A percentile compares a stretch with the other conserved stretches of the same genome.
Conservation (phyloP, 1,284 basidiomycete species). For the Chalciporus sp. region DNA sequence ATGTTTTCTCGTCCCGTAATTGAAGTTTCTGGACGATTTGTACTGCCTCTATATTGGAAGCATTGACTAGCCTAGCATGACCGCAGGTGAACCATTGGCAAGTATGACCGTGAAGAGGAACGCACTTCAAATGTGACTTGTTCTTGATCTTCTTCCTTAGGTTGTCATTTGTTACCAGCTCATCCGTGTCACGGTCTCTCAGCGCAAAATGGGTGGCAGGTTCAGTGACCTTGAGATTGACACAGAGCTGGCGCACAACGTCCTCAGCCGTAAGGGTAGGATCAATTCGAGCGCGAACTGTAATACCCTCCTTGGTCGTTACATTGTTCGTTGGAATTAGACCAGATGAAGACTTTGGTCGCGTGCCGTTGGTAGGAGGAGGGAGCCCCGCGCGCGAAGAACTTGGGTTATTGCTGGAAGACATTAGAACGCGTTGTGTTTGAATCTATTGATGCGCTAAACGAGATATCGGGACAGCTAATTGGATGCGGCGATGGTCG, state of each 20-base stretch:
- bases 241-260: conserved; percentile 76
- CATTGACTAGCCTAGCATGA: conserved; percentile 68
- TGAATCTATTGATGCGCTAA: background rate
- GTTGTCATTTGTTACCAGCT: conserved; percentile 91
- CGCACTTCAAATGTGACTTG: conserved; percentile 80
- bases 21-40: conserved; percentile 78
- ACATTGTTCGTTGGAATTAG: conserved; percentile 82
- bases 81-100: conserved; percentile 4
- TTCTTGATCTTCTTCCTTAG: conserved; percentile 79
- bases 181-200: conserved; percentile 82
- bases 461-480: background rate
- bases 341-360: conserved; percentile 37
- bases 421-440: conserved; percentile 11
- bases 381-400: conserved; percentile 29
- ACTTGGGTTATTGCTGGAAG: conserved; percentile 35
- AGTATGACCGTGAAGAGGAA: conserved; percentile 19
- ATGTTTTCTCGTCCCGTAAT: conserved; percentile 59
- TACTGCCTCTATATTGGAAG: conserved; percentile 79
- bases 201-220: conserved; percentile 82
- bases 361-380: conserved; percentile 44
- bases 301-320: conserved; percentile 69
- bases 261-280: conserved; percentile 78
- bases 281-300: conserved; percentile 79
- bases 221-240: conserved; percentile 83
- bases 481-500: background rate